Evolutionary conservation across 176 grass and related monocot species (phyloP).

Genomic region (Metroxylon sagu): DNA sequence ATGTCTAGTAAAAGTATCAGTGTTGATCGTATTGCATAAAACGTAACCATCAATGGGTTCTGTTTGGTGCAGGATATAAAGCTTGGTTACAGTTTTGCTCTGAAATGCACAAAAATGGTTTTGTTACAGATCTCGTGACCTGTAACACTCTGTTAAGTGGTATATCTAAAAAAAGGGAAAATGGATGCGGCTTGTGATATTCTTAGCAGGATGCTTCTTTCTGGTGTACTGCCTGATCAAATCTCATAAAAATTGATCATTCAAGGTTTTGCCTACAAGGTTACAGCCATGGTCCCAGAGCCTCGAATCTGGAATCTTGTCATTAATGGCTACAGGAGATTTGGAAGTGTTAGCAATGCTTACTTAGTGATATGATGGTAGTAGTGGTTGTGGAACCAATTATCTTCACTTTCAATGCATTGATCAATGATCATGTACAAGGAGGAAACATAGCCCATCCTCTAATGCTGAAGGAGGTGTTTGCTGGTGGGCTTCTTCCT

Average conservation of each 20-base stretch:
- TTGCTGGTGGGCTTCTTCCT: slow-evolving; percentile 27
- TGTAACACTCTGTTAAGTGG: slow-evolving; percentile 41
- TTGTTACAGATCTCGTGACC: slow-evolving; percentile 28
- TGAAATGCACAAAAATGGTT: slow-evolving; percentile 48
- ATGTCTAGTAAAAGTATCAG: slow-evolving; percentile 17
- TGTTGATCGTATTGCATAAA: slow-evolving; percentile 36
- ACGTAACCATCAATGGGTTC: slow-evolving; percentile 41
- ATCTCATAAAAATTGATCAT: slow-evolving; percentile 33
- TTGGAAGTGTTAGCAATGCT: slow-evolving; percentile 21
- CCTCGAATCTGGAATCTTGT: slow-evolving; percentile 42
- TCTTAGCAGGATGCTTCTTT: slow-evolving; percentile 26
- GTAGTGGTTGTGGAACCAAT: slow-evolving; percentile 25
- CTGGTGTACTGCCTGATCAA: slow-evolving; percentile 28
- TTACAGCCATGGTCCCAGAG: slow-evolving; percentile 15
- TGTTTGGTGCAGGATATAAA: slow-evolving; percentile 26
- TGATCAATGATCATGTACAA: slow-evolving; percentile 37
- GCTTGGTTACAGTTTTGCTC: slow-evolving; percentile 16
- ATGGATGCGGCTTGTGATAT: slow-evolving; percentile 35
- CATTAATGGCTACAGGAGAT: slow-evolving; percentile 29
- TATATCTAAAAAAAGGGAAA: slow-evolving; percentile 31
- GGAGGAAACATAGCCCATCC: slow-evolving; percentile 18
- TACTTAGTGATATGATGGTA: slow-evolving; percentile 32
- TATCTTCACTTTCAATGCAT: slow-evolving; percentile 35
- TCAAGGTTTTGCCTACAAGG: slow-evolving; percentile 37
- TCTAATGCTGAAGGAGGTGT: slow-evolving; percentile 32